Conservation (phyloP, 2,329 filamentous ascomycete species). For the Ploettnerulaceae sp. region DNA sequence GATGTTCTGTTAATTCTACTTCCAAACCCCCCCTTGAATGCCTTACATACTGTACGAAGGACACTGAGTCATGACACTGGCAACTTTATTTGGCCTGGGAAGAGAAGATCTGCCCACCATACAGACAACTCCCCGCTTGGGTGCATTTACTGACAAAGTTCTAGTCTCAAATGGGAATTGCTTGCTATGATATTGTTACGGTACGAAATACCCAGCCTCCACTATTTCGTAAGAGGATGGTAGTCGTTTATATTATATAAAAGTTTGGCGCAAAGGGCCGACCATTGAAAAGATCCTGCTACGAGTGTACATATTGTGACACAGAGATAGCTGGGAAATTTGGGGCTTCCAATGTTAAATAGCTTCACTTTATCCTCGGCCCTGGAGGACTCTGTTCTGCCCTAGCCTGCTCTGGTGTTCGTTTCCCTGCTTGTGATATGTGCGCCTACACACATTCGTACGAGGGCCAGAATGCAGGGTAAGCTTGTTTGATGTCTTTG, state of each 20-base stretch:
- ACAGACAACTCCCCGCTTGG: not conserved
- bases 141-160: slow-evolving; percentile 1
- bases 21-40: too few species aligned
- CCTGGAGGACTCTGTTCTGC: not conserved
- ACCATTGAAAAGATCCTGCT: not conserved
- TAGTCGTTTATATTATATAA: too few species aligned
- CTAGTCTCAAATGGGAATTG: too few species aligned
- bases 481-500: too few species aligned
- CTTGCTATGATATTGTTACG: too few species aligned
- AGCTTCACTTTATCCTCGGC: not conserved
- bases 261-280: not conserved
- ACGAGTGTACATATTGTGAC: too few species aligned
- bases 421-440: not conserved
- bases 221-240: too few species aligned
- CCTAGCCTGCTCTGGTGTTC: slow-evolving; percentile 1
- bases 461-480: too few species aligned
- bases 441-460: too few species aligned
- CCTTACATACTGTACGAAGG: too few species aligned
- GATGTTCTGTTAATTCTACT: too few species aligned
- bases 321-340: not conserved
- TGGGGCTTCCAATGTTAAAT: not conserved
- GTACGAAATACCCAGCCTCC: too few species aligned
- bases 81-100: not conserved
- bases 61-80: not conserved
- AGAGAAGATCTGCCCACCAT: not conserved